Conservation (phyloP, 2,329 filamentous ascomycete species). For the Orbilia oligospora region DNA sequence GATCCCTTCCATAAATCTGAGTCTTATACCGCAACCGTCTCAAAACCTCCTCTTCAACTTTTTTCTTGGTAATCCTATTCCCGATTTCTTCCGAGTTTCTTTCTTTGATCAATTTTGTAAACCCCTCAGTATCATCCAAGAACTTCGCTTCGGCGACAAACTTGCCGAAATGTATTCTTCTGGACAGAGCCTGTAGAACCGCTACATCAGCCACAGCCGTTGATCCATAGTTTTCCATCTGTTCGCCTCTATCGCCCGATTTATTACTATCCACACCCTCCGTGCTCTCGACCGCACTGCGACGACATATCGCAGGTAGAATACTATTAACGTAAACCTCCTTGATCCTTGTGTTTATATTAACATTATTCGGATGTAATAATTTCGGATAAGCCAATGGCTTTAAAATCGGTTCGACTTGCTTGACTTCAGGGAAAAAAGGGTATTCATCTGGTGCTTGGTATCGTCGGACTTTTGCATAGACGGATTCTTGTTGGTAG, state of each 20-base stretch:
- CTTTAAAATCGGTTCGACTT: conserved; percentile 81
- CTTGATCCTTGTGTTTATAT: conserved; percentile 90
- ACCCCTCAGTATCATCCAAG: conserved; percentile 82
- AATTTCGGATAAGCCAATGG: conserved; percentile 90
- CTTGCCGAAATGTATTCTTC: conserved; percentile 96
- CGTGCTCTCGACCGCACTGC: background rate
- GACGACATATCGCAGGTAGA: conserved; percentile 81
- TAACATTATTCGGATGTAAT: conserved; percentile 88
- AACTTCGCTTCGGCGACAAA: conserved; percentile 99
- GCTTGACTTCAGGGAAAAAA: conserved; percentile 88
- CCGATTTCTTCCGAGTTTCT: conserved; percentile 85
- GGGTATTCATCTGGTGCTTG: conserved; percentile 97
- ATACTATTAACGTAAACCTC: conserved; percentile 85
- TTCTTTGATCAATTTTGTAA: conserved; percentile 84
- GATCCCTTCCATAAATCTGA: conserved; percentile 92
- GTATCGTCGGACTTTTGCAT: conserved; percentile 93
- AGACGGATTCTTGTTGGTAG: conserved; percentile 87
- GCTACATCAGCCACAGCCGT: conserved; percentile 91
- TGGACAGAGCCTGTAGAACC: conserved; percentile 88
- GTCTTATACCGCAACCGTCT: conserved; percentile 89
- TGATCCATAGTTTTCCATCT: conserved; percentile 94
- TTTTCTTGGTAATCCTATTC: conserved; percentile 88
- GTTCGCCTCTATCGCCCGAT: conserved; percentile 80
- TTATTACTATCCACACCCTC: conserved; percentile 62
- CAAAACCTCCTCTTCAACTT: conserved; percentile 91